A percentile compares a stretch with the other conserved stretches of the same genome.
Evolutionary conservation across 148 eudicot species (phyloP).

Genomic region (Chenopodium berlandieri): DNA sequence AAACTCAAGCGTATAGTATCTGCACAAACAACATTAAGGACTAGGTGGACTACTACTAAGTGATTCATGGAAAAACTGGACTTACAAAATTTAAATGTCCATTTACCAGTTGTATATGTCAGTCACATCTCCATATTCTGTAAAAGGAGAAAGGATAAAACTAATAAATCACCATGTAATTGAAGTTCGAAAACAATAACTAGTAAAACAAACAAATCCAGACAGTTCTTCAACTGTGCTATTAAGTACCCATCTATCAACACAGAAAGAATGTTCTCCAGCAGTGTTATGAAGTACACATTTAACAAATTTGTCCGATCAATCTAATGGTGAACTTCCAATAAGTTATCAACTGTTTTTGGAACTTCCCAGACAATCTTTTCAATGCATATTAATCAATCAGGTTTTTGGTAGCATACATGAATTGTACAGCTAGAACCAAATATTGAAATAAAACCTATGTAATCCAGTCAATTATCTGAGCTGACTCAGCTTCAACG

Average conservation of each 20-base stretch:
- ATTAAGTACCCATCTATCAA: not conserved
- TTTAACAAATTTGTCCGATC: not conserved
- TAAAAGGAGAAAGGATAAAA: constrained; percentile 20
- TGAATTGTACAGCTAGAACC: not conserved
- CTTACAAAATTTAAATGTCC: constrained; percentile 21
- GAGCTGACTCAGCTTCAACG: constrained; percentile 4
- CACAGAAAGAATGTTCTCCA: not conserved
- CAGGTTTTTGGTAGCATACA: not conserved
- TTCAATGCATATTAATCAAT: not conserved
- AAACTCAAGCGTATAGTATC: not conserved
- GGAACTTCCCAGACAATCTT: not conserved
- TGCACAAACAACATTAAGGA: not conserved
- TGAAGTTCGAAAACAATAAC: not conserved
- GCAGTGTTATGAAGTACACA: not conserved
- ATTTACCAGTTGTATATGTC: constrained; percentile 92
- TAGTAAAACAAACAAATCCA: not conserved
- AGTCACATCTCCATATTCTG: constrained; percentile 99
- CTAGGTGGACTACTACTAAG: not conserved
- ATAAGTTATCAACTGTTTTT: not conserved
- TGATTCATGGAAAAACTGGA: constrained; percentile 2
- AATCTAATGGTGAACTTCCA: constrained; percentile 1
- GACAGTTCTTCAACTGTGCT: not conserved
- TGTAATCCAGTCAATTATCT: not conserved
- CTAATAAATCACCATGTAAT: constrained; percentile 7
- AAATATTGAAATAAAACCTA: constrained; percentile 12